Evolutionary conservation across 495 filamentous ascomycete species (phyloP).

Genomic region (Evansstolkia leycettana): DNA sequence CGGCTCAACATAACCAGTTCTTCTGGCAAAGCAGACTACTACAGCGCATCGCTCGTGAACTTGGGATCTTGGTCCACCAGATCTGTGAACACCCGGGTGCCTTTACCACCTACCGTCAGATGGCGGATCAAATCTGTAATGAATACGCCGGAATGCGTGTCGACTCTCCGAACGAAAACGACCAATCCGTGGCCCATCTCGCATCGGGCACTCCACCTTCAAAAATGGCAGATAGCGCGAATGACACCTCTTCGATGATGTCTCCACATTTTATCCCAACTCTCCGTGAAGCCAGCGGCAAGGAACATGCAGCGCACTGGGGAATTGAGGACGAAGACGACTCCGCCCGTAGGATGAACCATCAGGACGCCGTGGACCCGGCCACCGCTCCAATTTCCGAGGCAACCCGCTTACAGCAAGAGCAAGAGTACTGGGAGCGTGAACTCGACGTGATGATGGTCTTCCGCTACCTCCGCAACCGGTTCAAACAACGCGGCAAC

Average conservation of each 20-base stretch:
- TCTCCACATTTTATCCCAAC: conserved; percentile 35
- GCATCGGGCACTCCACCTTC: conserved; percentile 7
- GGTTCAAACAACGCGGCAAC: conserved; percentile 43
- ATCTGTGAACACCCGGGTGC: conserved; percentile 71
- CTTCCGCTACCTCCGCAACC: conserved; percentile 72
- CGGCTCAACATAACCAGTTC: conserved; percentile 29
- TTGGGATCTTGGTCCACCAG: conserved; percentile 72
- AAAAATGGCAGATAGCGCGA: conserved; percentile 11
- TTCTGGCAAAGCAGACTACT: conserved; percentile 69
- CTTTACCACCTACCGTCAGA: conserved; percentile 59
- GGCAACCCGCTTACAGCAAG: conserved; percentile 21
- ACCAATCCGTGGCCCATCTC: conserved; percentile 3
- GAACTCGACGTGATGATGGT: conserved; percentile 76
- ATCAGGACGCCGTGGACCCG: conserved; percentile 4
- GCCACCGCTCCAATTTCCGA: conserved; percentile 14
- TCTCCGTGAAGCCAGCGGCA: conserved; percentile 20
- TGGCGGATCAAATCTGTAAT: conserved; percentile 26
- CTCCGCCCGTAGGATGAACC: conserved; percentile 6
- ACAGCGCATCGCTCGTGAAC: conserved; percentile 72
- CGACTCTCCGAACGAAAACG: conserved; percentile 18
- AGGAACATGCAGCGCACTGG: conserved; percentile 48
- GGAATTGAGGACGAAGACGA: conserved; percentile 52
- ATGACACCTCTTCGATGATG: conserved; percentile 15
- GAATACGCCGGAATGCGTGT: conserved; percentile 44
- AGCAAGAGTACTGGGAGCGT: conserved; percentile 76